Base-by-base conservation (phyloP, 305 asterid genomes). In the Fraxinus angustifolia region DNA sequence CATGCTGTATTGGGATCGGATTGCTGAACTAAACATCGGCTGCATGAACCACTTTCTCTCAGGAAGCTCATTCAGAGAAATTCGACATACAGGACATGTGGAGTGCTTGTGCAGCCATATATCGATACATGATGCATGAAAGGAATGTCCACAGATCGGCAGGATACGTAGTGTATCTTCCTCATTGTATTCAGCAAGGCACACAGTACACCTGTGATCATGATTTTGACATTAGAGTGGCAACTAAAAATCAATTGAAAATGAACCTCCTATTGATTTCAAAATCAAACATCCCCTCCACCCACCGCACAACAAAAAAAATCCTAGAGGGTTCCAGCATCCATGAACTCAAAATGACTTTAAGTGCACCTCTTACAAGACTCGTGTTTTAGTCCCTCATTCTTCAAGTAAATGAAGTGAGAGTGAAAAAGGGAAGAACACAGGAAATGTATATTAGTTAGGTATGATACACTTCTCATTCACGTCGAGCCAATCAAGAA, bases 31-130 rank as follows among this genome's bases (percentile, higher is more conserved):
- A 14, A 88, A 90, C 88, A 92, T 79, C 0, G 90, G 91, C 50
- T 88, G 94, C 93, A 88, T 85, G 19, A 80, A 83, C 90, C 90
- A 85, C 77, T 82, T 90, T 73, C 87, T 84, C 83, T 85, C 92
- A 0, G 88, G 89, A 21, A 84, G 82, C 70, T 84, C 89, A 0
- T 88, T 88, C 17, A 90, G 89, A 42, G 97, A 89, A 58, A 91
- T 77, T 78, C 94, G 90, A 76, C 97, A 95, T 10, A 95, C 93
- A 3, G 99, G 99, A 77, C 99, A 95, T 0, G 97, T 93, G 19
- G 91, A 87, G 26, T 89, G 92, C 89, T 91, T 92, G 76, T 90
- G 93, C 45, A 95, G 86, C 99, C 99, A 95, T 80, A 89, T 87
- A 73, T 92, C 94, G 2, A 95, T 93, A 68, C 99, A 95, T 0